Base-by-base conservation (phyloP, 2,329 filamentous ascomycete species). In the Tolypocladium sp. region DNA sequence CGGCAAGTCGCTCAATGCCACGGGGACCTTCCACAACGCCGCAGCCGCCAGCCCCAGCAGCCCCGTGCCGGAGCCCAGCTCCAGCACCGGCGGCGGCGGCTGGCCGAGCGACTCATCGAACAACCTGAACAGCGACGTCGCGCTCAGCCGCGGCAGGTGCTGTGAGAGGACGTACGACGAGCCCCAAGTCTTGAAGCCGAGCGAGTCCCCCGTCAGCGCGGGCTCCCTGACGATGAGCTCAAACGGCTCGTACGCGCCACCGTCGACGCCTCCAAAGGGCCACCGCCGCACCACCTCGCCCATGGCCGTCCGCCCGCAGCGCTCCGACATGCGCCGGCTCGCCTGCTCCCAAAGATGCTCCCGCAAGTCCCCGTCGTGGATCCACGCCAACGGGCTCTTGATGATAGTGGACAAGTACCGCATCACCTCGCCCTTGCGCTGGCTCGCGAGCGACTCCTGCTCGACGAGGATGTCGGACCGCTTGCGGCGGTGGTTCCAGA, bases 121-220 rank as follows among this genome's bases (percentile, higher is more conserved):
- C 9, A 83, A 64, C 51, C 78, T 74, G 38, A 76, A 76, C 27
- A 85, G 67, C 0, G 76, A 73, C 17, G 72, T 77, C 51, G 70
- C 72, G 9, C 69, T 73, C 44, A 86, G 75, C 15, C 68, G 68
- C 25, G 77, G 77, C 33, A 97, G 81, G 30, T 89, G 85, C 64
- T 84, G 88, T 0, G 93, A 89, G 5, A 97, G 84, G 2, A 95
- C 82, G 68, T 92, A 95, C 0, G 92, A 93, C 0, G 92, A 93
- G 0, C 90, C 91, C 94, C 94, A 97, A 0, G 94, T 99, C 73
- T 99, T 97, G 71, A 95, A 81, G 1, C 94, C 94, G 22, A 97
- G 79, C 60, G 90, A 89, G 72, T 97, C 93, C 8, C 89, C 89
- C 0, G 91, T 96, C 59, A 97, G 78, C 1, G 92, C 87, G 2